Evolutionary conservation across 2,329 filamentous ascomycete species (phyloP), one percentile per base, ranked within the genome.

Genomic region (Epichloe elymi): DNA sequence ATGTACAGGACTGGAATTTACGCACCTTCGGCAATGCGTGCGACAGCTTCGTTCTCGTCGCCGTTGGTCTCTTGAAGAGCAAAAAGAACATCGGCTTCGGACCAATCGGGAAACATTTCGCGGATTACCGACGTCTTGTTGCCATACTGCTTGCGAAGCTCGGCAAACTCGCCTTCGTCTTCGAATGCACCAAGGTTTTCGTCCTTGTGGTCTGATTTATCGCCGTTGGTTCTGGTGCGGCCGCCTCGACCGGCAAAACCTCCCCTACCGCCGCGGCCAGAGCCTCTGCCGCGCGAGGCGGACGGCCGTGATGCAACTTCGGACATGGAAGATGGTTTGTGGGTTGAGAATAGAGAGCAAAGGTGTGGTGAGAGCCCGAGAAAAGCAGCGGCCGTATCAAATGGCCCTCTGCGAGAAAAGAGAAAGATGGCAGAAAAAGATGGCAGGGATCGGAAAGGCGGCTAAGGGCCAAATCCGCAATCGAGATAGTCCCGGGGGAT

Each of bases 31-130:
- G 83, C 81, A 67, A 93, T 91, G 68, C 83, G 82, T 62, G 85
- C 82, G 64, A 87, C 85, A 58, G 86, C 81, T 60, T 79, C 71
- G 60, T 85, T 79, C 62, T 88, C 75, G 69, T 93, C 86, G 61
- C 86, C 87, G 61, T 87, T 79, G 51, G 84, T 85, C 74, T 98
- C 93, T 69, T 95, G 82, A 54, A 98, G 77, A 55, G 90, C 90
- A 67, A 93, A 93, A 57, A 97, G 82, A 57, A 97, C 81, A 68
- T 97, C 91, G 68, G 90, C 88, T 64, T 95, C 88, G 60, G 89
- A 91, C 93, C 91, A 97, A 69, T 89, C 85, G 54, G 88, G 82
- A 74, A 95, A 96, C 73, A 97, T 83, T 68, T 95, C 90, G 73
- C 88, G 89, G 67, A 98, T 82, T 62, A 84, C 82, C 55, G 76